Conservation (phyloP, 2,329 filamentous ascomycete species). For the Ophiostoma tasmaniense region DNA sequence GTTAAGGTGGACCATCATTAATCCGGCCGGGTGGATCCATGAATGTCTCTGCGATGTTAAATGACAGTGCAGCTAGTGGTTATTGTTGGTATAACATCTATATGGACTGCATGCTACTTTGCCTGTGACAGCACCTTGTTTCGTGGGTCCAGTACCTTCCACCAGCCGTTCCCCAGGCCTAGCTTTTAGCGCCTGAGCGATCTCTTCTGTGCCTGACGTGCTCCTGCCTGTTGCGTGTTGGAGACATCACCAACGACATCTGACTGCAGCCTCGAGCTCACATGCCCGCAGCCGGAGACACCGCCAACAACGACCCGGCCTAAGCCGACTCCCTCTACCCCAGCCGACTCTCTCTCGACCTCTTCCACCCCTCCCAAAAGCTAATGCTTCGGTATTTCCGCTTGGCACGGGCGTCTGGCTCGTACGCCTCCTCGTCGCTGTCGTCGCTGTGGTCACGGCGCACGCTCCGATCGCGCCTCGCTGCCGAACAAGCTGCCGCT, state of each 20-base stretch:
- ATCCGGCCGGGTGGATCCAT: neutral
- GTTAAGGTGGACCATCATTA: conserved; percentile 3
- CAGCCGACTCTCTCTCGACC: neutral
- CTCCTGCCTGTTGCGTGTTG: neutral
- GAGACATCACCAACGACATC: neutral
- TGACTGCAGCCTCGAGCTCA: neutral
- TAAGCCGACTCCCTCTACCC: neutral
- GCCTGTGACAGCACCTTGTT: neutral
- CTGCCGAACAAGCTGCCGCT: neutral
- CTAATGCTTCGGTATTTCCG: neutral
- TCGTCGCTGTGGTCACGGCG: conserved; percentile 5
- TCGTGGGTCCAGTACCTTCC: conserved; percentile 5
- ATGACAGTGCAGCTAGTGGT: neutral
- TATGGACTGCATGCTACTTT: neutral
- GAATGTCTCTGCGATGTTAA: neutral
- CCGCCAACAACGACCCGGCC: neutral
- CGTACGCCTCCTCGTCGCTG: neutral
- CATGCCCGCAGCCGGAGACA: neutral
- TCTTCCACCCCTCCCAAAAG: neutral
- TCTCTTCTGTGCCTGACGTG: neutral
- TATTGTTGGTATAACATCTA: neutral
- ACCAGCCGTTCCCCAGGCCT: neutral
- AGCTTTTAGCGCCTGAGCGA: neutral
- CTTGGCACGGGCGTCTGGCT: neutral
- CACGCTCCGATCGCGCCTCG: neutral